Evolutionary conservation across 2,329 filamentous ascomycete species (phyloP), one percentile per base, ranked within the genome.

Genomic region (Verticillium nonalfalfae): DNA sequence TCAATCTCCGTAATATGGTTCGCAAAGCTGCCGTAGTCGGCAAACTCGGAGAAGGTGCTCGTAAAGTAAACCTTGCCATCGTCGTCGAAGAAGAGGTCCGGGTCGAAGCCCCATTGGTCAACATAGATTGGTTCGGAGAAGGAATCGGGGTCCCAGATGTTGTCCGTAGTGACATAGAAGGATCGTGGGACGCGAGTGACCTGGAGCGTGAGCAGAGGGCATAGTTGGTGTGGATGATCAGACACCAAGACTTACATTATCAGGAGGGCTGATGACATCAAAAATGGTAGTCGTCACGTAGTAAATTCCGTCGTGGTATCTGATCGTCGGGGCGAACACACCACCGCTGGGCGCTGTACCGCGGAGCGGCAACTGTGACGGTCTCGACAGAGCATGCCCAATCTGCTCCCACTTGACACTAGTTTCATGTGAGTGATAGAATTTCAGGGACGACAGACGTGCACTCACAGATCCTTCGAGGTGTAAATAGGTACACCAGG

Each of bases 1-100:
- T 65, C 60, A 14, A 65, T 64, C 33, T 65, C 63, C 1, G 62
- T 65, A 33, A 65, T 65, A 60, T 62, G 64, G 45, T 65, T 65
- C 1, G 62, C 63, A 26, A 65, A 65, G 33, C 60, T 64, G 1
- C 63, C 63, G 31, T 62, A 40, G 4, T 64, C 60, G 7, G 64
- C 57, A 3, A 60, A 61, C 2, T 65, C 62, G 1, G 62, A 59
- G 14, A 64, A 65, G 1, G 63, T 65, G 0, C 60, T 57, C 1
- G 62, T 64, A 2, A 65, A 58, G 26, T 65, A 65, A 3, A 61
- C 63, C 21, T 58, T 60, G 7, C 63, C 63, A 7, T 65, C 63
- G 5, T 57, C 56, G 56, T 57, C 56, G 56, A 57, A 57, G 56
- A 57, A 64, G 2, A 65, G 62, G n/a, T 65, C 63, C 1, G 58